Conservation (phyloP, 306 rosid genomes). For the Vicia faba region DNA sequence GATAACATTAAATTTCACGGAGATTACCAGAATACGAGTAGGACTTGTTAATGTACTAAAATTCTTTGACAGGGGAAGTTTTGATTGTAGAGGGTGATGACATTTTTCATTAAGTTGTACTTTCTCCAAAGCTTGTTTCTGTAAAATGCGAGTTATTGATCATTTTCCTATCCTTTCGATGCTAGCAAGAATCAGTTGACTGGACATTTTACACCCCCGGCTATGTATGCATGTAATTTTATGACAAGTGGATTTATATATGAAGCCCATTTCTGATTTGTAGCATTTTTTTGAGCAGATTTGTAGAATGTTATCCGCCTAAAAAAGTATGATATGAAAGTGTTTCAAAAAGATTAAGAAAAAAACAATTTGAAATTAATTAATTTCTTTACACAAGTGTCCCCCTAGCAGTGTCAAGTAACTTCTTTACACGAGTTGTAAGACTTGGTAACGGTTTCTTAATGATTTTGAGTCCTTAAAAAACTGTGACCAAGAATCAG, state of each 20-base stretch:
- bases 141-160: slow-evolving; percentile 43
- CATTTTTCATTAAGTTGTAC: slow-evolving; percentile 41
- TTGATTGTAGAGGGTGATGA: slow-evolving; percentile 44
- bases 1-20: slow-evolving; percentile 17
- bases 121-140: slow-evolving; percentile 34
- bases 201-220: slow-evolving; percentile 18
- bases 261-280: slow-evolving; percentile 22
- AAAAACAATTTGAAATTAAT: slow-evolving; percentile 8
- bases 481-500: not conserved
- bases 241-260: slow-evolving; percentile 27
- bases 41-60: slow-evolving; percentile 46
- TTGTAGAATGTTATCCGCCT: not conserved
- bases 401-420: not conserved
- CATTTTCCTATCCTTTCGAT: slow-evolving; percentile 31
- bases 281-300: not conserved
- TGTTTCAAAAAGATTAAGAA: not conserved
- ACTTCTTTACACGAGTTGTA: no score
- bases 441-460: no score
- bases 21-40: slow-evolving; percentile 37
- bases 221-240: slow-evolving; percentile 45
- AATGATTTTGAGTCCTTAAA: no score
- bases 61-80: slow-evolving; percentile 53
- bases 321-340: not conserved
- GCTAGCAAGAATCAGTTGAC: slow-evolving; percentile 29
- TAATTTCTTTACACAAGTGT: not conserved